Percentiles rank a stretch among this genome's conserved stretches.
Conservation (phyloP, 768 basidiomycete species). For the Sporobolomyces pararoseus region DNA sequence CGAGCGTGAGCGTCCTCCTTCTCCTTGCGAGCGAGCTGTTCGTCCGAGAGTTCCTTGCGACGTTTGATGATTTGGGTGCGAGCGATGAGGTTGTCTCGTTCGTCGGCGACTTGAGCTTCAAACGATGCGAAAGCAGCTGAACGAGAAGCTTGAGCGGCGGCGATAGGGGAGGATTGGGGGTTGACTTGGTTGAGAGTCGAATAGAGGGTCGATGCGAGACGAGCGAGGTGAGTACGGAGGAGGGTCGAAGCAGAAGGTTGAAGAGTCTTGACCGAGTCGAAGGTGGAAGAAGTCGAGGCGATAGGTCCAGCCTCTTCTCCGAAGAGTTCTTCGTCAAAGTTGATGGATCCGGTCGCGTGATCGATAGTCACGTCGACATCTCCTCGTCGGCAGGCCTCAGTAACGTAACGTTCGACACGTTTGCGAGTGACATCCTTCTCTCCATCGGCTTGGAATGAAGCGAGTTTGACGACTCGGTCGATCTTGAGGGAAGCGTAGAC, state of each 20-base stretch:
- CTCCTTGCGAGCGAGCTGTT: slow-evolving; percentile 44
- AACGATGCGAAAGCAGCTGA: slow-evolving; percentile 56
- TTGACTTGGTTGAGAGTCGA: slow-evolving; percentile 51
- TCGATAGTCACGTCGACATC: slow-evolving; percentile 80
- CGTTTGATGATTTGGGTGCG: slow-evolving; percentile 45
- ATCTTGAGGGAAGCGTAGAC: slow-evolving; percentile 86
- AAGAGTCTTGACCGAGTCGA: slow-evolving; percentile 51
- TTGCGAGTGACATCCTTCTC: slow-evolving; percentile 59
- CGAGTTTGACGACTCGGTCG: slow-evolving; percentile 69
- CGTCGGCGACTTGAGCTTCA: slow-evolving; percentile 63
- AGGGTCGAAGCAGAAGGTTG: slow-evolving; percentile 71
- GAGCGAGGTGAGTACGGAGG: slow-evolving; percentile 71
- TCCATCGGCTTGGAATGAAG: slow-evolving; percentile 72
- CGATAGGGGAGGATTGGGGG: slow-evolving; percentile 51
- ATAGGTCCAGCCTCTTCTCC: slow-evolving; percentile 48
- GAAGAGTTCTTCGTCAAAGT: slow-evolving; percentile 67
- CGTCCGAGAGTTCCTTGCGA: slow-evolving; percentile 45
- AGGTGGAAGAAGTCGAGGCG: slow-evolving; percentile 50
- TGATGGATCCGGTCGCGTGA: slow-evolving; percentile 77
- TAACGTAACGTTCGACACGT: slow-evolving; percentile 74
- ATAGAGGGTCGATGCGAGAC: slow-evolving; percentile 69
- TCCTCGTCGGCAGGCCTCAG: slow-evolving; percentile 81
- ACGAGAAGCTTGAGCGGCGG: slow-evolving; percentile 57
- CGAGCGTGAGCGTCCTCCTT: slow-evolving; percentile 46
- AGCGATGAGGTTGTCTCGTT: slow-evolving; percentile 57